These are phyloP conservation scores for Pseudogymnoascus sp. DNA, from an alignment of 2,329 filamentous ascomycete genomes.

Conservation along the genomic window DNA sequence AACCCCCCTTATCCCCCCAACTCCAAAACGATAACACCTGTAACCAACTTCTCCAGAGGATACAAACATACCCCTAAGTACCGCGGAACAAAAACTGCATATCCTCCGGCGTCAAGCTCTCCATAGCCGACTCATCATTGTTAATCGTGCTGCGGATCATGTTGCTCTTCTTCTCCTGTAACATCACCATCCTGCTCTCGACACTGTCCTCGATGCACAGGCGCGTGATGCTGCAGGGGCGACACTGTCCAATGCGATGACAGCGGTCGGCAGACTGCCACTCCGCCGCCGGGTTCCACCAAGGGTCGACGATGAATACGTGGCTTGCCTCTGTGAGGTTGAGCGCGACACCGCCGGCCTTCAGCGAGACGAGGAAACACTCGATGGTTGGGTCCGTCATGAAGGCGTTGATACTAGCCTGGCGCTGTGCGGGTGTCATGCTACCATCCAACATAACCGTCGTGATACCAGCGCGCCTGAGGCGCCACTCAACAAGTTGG, in stretches of 20 bases:
- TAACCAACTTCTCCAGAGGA: not conserved
- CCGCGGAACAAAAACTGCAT: conserved; percentile 95
- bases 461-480: conserved; percentile 92
- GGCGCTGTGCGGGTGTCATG: conserved; percentile 90
- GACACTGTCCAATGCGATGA: conserved; percentile 90
- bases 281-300: conserved; percentile 99
- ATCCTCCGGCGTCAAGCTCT: conserved; percentile 81
- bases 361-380: conserved; percentile 91
- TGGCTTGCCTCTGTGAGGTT: conserved; percentile 91
- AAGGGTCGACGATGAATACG: conserved; percentile 96
- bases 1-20: not conserved
- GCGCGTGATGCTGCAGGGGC: conserved; percentile 87
- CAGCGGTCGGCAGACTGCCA: conserved; percentile 95
- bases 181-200: conserved; percentile 85
- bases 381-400: conserved; percentile 93
- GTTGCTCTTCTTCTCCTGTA: conserved; percentile 97
- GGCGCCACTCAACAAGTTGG: conserved; percentile 91
- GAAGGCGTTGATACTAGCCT: conserved; percentile 90
- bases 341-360: conserved; percentile 89
- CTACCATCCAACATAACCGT: conserved; percentile 97
- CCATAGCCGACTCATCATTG: conserved; percentile 81
- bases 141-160: conserved; percentile 98
- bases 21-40: not conserved
- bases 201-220: conserved; percentile 96
- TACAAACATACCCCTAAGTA: conserved; percentile 30